phyloP scores from a whole-genome alignment of 1,284 basidiomycete species.

The Ustanciosporium gigantosporum region DNA sequence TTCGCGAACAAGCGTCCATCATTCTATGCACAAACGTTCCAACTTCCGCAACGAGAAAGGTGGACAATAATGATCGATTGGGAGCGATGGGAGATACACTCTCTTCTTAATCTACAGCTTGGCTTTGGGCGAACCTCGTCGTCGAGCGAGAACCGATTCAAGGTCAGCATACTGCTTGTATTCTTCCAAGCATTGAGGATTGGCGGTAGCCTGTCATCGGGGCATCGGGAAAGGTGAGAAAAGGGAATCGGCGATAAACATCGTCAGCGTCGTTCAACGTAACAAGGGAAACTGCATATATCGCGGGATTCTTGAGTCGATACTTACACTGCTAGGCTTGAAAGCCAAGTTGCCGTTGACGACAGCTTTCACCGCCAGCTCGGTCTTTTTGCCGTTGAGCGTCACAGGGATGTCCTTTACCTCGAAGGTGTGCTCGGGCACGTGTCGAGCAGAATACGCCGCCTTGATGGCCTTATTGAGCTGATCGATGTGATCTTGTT shows the following conservation, averaged over 20 bases:
- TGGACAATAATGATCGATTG: no score
- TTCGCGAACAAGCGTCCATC: no score
- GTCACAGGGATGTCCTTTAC: slow-evolving; percentile 49
- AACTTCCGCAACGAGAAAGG: no score
- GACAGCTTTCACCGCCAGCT: slow-evolving; percentile 49
- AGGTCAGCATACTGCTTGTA: slow-evolving; percentile 39
- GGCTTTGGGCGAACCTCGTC: no score
- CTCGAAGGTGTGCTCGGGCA: slow-evolving; percentile 52
- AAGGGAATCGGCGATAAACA: neutral
- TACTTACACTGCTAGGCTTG: slow-evolving; percentile 37
- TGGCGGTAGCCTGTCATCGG: slow-evolving; percentile 28
- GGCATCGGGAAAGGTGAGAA: neutral
- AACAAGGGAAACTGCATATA: no score
- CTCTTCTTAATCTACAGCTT: no score
- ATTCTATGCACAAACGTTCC: no score
- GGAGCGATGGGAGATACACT: no score
- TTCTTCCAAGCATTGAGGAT: slow-evolving; percentile 29
- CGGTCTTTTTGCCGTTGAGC: slow-evolving; percentile 49
- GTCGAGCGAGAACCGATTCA: slow-evolving; percentile 17
- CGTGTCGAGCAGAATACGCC: slow-evolving; percentile 51
- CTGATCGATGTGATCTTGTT: slow-evolving; percentile 14
- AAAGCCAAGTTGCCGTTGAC: slow-evolving; percentile 31
- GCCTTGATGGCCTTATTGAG: slow-evolving; percentile 47
- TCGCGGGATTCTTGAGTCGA: no score
- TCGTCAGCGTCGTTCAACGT: no score